These are phyloP conservation scores for Juglanconis sp. DNA, from an alignment of 2,329 filamentous ascomycete genomes.

Conservation along the genomic window DNA sequence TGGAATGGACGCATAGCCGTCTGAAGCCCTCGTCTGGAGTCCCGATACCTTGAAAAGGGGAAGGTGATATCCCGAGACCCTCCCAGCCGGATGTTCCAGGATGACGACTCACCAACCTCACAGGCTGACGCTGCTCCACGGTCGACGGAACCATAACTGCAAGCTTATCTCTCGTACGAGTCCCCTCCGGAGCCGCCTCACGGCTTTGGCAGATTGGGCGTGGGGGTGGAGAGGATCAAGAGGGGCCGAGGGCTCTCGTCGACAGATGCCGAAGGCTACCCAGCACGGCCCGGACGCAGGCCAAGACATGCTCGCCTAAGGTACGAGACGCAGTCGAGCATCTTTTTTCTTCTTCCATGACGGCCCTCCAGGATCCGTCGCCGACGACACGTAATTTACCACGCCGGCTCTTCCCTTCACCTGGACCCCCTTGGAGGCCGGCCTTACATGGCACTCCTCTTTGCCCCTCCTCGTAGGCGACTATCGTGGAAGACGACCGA, in stretches of 20 bases:
- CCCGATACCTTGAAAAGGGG: slow-evolving; percentile 3
- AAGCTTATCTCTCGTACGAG: slow-evolving; percentile 7
- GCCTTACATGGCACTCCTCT: no score
- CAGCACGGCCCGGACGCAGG: background rate
- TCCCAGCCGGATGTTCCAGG: background rate
- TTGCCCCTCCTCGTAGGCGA: no score
- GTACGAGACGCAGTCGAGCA: background rate
- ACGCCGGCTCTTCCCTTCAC: no score
- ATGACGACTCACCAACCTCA: background rate
- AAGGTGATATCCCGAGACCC: slow-evolving; percentile 3
- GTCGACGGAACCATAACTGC: background rate
- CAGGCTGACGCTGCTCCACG: background rate
- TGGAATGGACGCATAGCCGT: no score
- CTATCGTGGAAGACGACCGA: no score
- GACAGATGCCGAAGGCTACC: background rate
- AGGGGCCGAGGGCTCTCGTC: background rate
- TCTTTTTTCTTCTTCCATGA: no score
- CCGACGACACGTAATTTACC: background rate
- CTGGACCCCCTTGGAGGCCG: no score
- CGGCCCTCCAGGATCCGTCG: no score
- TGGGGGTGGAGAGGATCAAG: background rate
- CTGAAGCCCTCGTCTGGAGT: background rate
- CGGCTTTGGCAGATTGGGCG: background rate
- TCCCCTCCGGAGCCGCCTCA: background rate
- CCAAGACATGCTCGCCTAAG: background rate